Evolutionary conservation across 2,329 filamentous ascomycete genomes (phyloP).

Genomic region (Fusarium transvaalense): DNA sequence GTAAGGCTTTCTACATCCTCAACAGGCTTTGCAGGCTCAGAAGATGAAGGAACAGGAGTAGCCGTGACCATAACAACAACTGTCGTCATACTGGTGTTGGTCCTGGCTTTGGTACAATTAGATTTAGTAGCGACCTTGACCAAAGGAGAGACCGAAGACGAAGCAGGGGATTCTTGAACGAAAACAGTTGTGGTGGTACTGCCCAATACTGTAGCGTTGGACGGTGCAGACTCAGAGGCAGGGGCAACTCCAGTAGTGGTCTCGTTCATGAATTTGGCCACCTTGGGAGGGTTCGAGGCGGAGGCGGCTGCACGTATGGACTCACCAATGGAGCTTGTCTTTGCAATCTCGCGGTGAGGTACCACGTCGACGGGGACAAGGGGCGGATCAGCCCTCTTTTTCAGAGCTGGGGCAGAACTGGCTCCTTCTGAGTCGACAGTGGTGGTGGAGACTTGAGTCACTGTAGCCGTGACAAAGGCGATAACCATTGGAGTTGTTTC

Average conservation of each 20-base stretch:
- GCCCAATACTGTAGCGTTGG: not conserved
- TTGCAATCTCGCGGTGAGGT: no score
- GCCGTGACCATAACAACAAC: not conserved
- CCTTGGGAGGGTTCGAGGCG: not conserved
- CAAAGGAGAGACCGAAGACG: not conserved
- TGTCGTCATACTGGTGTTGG: not conserved
- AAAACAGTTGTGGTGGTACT: not conserved
- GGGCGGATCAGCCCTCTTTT: not conserved
- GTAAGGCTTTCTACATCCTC: no score
- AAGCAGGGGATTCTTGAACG: not conserved
- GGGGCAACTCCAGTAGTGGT: not conserved
- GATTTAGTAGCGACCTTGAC: not conserved
- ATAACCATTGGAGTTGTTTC: not conserved
- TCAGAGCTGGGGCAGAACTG: not conserved
- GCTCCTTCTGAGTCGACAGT: not conserved
- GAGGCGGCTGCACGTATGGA: not conserved
- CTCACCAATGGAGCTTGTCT: not conserved
- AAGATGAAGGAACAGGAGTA: not conserved
- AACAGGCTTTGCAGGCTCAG: not conserved
- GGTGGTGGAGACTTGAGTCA: not conserved
- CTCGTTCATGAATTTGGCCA: not conserved
- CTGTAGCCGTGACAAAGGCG: not conserved
- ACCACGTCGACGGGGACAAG: no score
- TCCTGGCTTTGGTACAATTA: not conserved
- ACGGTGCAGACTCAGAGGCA: not conserved